phyloP scores from a whole-genome alignment of 345 rosid genomes.

The Citrus reticulata region DNA sequence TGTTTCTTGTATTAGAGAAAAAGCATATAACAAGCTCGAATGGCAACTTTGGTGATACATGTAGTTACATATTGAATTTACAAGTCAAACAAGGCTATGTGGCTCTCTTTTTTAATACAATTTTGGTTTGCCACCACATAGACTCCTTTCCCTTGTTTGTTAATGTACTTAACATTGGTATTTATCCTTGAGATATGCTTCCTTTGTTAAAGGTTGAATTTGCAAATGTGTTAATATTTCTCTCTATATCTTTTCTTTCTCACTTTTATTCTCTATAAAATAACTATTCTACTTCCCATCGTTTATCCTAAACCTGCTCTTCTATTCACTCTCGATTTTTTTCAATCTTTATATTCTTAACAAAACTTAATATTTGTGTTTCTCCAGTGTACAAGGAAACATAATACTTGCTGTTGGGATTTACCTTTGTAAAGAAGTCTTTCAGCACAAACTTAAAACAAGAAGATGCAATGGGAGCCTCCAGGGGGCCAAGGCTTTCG shows the following conservation, averaged over 20 bases:
- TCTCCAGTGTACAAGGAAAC: neutral
- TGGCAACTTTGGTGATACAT: neutral
- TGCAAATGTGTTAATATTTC: neutral
- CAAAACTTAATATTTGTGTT: neutral
- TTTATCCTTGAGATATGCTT: neutral
- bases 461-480: slow-evolving; percentile 30
- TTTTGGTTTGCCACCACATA: neutral
- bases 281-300: neutral
- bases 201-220: neutral
- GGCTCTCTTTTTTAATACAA: neutral
- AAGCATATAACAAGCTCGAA: neutral
- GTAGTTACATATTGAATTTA: neutral
- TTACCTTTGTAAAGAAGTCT: neutral
- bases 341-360: neutral
- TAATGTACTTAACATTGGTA: neutral
- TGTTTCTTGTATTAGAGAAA: neutral
- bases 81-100: neutral
- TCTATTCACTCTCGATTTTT: neutral
- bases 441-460: neutral
- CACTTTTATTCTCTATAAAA: neutral
- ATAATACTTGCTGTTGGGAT: neutral
- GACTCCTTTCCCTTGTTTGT: neutral
- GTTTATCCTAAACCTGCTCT: neutral
- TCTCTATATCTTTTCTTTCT: neutral
- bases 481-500: slow-evolving; percentile 41